Base-by-base conservation (phyloP, 805 yeast genomes). In the Candida anglica region DNA sequence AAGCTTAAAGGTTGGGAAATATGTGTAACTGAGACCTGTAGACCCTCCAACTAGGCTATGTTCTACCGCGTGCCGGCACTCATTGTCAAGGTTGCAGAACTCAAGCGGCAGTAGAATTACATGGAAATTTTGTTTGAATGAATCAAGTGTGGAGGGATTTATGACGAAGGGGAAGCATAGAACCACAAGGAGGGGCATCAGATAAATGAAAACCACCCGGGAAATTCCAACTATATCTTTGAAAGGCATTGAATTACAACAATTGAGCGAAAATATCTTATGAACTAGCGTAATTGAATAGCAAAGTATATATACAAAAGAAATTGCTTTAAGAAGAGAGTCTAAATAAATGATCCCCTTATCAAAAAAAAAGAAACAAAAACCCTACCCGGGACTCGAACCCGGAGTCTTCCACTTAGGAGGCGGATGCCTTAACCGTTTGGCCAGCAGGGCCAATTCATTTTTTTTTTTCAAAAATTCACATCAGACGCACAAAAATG, bases 381-480 rank as follows among this genome's bases (percentile, higher is more conserved):
- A 56, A 50, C 63, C 56, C 60, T 53, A 53, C 60, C 63, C 61
- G 63, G 63, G 63, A 57, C 63, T 57, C 63, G 63, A 57, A 57
- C 63, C 63, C 63, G 61, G 63, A 57, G 58, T 57, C 63, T 56
- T 45, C 60, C 60, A 54, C 60, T 57, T 57, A 57, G 63, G 63
- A 57, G 63, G 61, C 71, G 70, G 71, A 64, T 66, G 72, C 72
- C 71, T 66, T 66, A 66, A 66, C 72, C 71, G 68, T 66, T 66
- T 63, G 71, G 71, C 72, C 71, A 66, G 71, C 66, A 60, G 69
- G 67, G 71, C 70, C 18, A n/a, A n/a, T n/a, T n/a, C n/a, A n/a
- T n/a, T n/a, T n/a, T n/a, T n/a, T n/a, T n/a, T n/a, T n/a, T n/a
- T n/a, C n/a, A n/a, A n/a, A n/a, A n/a, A n/a, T n/a, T n/a, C n/a